Base-by-base conservation (phyloP, 2,329 filamentous ascomycete genomes). In the Colletotrichum truncatum region DNA sequence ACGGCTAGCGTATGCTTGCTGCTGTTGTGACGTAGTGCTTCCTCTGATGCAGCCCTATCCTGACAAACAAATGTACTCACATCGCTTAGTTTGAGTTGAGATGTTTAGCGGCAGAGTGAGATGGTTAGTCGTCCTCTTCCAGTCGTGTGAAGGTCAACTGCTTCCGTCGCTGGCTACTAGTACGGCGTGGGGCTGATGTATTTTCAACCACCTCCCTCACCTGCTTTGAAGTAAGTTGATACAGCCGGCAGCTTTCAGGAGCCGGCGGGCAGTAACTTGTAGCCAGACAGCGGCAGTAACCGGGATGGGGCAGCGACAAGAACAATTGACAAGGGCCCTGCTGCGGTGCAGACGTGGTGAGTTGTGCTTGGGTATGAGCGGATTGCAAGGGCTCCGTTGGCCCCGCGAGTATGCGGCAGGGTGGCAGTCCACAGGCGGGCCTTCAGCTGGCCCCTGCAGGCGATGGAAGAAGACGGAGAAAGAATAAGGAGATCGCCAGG, bases 361-460 rank as follows among this genome's bases (percentile, higher is more conserved):
- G 14, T 7, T 28, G 23, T 61, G 49, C 62, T 61, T 65, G 56
- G 61, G 48, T 48, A 21, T 18, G 26, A 25, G 41, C 41, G 41
- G 38, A 21, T 51, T 28, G 55, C 23, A 46, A 61, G 39, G 39
- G 38, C 32, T 62, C 34, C 57, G 57, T n/a, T 51, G 34, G 43
- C 30, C 28, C 52, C 41, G 59, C 28, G 62, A 34, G 32, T 34
- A 18, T 16, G 26, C 18, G 14, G 49, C 48, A 18, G 39, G n/a
- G n/a, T 36, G 43, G 16, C 32, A 26, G 23, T 6, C 18, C 23
- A 34, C n/a, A 58, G 55, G n/a, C n/a, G 16, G 43, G 43, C 49
- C 49, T 38, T 56, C 49, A 55, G 57, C 41, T 65, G 62, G 49
- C 38, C 49, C 34, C 62, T 65, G 62, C 57, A 43, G 43, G 43